Evolutionary conservation across 495 filamentous ascomycete species (phyloP), one percentile per base, ranked within the genome.

Genomic region (Penicillium subrubescens): DNA sequence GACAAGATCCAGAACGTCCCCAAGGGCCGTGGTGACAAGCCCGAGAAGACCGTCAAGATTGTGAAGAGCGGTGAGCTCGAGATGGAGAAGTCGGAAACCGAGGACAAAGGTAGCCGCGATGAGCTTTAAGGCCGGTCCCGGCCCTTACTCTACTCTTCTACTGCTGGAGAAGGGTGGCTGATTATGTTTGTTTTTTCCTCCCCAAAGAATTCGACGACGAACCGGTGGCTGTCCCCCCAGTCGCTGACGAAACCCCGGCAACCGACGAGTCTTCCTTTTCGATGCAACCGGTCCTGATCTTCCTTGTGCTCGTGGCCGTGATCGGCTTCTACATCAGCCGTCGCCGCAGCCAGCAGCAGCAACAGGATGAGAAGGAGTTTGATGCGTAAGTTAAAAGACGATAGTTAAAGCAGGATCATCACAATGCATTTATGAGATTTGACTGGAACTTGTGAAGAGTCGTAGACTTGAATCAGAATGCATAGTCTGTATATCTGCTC

Each of bases 41-140:
- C 96, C 57, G 67, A 70, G 61, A 77, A 89, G 80, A 68, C 82
- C 17, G 86, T 99, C 75, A 97, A 91, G 87, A 96, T 99, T 72
- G 88, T 78, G 57, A 96, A 97, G 88, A 94, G 92, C 78, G 95
- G 95, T 71, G 96, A 99, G 86, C 82, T 97, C 58, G 83, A 87
- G 78, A 84, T 94, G 67, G 90, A 92, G 71, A 63, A 68, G 39
- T 25, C 59, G 25, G 66, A 69, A 37, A 59, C 71, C 43, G 74
- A 77, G 61, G 74, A 79, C 62, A 93, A 97, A 99, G 95, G 95
- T 99, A 97, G 92, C 86, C 91, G 96, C 79, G 88, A 89, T 80
- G 95, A 98, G 80, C 92, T 97, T 79, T 98, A 56, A 92, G 86
- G 84, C 71, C 59, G 50, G 63, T 63, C 62, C 61, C 71, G 66